Evolutionary conservation across 768 basidiomycete genomes (phyloP), one percentile per base, ranked within the genome.

Genomic region (Pulveroboletus ravenelii): DNA sequence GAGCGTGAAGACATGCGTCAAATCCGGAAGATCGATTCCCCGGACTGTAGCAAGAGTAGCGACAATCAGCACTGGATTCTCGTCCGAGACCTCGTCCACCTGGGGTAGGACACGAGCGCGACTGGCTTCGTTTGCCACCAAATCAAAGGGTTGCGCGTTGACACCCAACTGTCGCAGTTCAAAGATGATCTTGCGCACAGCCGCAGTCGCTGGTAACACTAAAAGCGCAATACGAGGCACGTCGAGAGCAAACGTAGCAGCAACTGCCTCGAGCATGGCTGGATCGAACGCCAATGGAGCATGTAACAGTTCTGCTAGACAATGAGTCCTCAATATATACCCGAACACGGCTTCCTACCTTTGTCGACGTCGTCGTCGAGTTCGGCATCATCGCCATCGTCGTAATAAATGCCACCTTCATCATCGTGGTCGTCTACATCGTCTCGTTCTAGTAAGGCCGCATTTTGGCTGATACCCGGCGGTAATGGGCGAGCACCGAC

Each of bases 1-100:
- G 40, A 85, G 67, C 44, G 89, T 70, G 63, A 91, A 89, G 17
- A 90, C 87, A 62, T 89, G 88, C 41, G 79, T 78, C 58, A 90
- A 71, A 53, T 75, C 76, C 10, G 82, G 83, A 45, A 90, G 66
- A 69, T 91, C 87, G 43, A 91, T 67, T 25, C 88, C 88, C 42
- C 89, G 81, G 32, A 79, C 80, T 17, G 82, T 82, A 15, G 86
- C 84, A 20, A 79, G 69, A 1, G 87, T 89, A 13, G 78, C 76
- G 36, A 91, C 84, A 30, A 91, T 72, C 59, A 90, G 62, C 20
- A 68, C 78, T 20, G 87, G 84, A 59, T 78, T 76, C 58, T 77
- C 79, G 34, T 74, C 65, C 30, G 64, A 53, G 38, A 40, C 57
- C 27, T 52, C 67, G 7, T 60, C 48, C 43, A 42, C 68, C 48